These are phyloP conservation scores for Tremella yokohamensis DNA, from an alignment of 768 basidiomycete genomes.

Conservation along the genomic window DNA sequence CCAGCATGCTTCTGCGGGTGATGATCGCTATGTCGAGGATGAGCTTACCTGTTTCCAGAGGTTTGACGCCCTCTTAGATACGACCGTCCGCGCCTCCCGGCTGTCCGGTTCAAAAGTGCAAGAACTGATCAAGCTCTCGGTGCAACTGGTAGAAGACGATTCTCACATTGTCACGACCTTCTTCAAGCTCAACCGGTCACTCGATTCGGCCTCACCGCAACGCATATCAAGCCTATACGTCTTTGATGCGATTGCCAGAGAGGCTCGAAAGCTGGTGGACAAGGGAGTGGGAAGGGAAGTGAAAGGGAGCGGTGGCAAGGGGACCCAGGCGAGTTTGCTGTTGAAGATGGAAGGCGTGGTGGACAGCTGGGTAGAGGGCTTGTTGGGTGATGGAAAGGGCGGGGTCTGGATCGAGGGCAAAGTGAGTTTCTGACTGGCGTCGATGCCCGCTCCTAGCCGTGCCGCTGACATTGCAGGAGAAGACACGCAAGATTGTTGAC, in stretches of 20 bases:
- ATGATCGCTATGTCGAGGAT: too few species aligned
- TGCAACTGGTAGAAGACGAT: slow-evolving; percentile 67
- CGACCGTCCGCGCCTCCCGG: slow-evolving; percentile 75
- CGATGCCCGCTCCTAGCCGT: slow-evolving; percentile 2
- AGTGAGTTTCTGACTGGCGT: slow-evolving; percentile 61
- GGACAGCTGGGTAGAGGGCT: slow-evolving; percentile 83
- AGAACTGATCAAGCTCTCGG: slow-evolving; percentile 68
- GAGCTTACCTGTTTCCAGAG: slow-evolving; percentile 55
- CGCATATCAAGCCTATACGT: slow-evolving; percentile 88
- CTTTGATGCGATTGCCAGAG: slow-evolving; percentile 87
- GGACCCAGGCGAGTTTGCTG: slow-evolving; percentile 50
- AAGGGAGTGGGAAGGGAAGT: slow-evolving; percentile 18
- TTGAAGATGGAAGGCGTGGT: slow-evolving; percentile 87
- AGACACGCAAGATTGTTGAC: slow-evolving; percentile 92
- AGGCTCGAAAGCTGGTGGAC: slow-evolving; percentile 64
- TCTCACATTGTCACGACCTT: slow-evolving; percentile 81
- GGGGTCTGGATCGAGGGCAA: slow-evolving; percentile 64
- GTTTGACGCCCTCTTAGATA: slow-evolving; percentile 75
- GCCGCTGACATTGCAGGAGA: slow-evolving; percentile 65
- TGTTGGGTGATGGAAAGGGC: slow-evolving; percentile 59
- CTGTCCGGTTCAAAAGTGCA: slow-evolving; percentile 83
- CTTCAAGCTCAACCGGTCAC: slow-evolving; percentile 80
- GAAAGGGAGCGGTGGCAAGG: slow-evolving; percentile 11
- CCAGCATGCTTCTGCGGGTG: background rate
- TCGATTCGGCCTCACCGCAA: slow-evolving; percentile 56